These are phyloP conservation scores for Nadsonia starkeyi-henricii DNA, from an alignment of 1,139 yeast genomes.

Conservation along the genomic window DNA sequence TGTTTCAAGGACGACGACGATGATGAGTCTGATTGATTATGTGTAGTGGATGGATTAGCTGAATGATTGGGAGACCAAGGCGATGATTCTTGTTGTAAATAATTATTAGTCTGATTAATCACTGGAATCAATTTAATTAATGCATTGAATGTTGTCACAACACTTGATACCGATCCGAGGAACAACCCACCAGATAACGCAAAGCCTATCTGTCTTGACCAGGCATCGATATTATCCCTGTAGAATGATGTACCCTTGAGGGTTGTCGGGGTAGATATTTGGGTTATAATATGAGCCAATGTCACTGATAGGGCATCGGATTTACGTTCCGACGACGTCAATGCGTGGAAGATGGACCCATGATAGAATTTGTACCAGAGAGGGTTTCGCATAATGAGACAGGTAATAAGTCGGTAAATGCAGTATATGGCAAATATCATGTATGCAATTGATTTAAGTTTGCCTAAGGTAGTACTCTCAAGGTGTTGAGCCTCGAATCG, in stretches of 20 bases:
- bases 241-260: constrained; percentile 17
- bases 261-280: background rate
- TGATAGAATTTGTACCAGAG: constrained; percentile 8
- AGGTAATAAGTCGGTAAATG: constrained; percentile 44
- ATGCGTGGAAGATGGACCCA: constrained; percentile 7
- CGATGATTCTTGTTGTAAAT: background rate
- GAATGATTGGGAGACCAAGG: background rate
- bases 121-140: constrained; percentile 20
- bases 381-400: constrained; percentile 21
- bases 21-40: background rate
- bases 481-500: constrained; percentile 17
- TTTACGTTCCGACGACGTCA: constrained; percentile 4
- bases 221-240: constrained; percentile 29
- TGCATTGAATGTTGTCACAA: constrained; percentile 20
- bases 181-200: constrained; percentile 52
- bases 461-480: constrained; percentile 22
- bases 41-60: constrained; percentile 3
- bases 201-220: constrained; percentile 52
- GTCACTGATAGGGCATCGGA: constrained; percentile 38
- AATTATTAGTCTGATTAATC: constrained; percentile 7
- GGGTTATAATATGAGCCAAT: constrained; percentile 30
- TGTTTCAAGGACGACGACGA: constrained; percentile 3
- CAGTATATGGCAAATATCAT: constrained; percentile 44
- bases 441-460: constrained; percentile 17
- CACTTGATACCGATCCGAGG: constrained; percentile 39